phyloP scores from a whole-genome alignment of 371 early-diverging fungal genomes.

The Mucor plumbeus region DNA sequence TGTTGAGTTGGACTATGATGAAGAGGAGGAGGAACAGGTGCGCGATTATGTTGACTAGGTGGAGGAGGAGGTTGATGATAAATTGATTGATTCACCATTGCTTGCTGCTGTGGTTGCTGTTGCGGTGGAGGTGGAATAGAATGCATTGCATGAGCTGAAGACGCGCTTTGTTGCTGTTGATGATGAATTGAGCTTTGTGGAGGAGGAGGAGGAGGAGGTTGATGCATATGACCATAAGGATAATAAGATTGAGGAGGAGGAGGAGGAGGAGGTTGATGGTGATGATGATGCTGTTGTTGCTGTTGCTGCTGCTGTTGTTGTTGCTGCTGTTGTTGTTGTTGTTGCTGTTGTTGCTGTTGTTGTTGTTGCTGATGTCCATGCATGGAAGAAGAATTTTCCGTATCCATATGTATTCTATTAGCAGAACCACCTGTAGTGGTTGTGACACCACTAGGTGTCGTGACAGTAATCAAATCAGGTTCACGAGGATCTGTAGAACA shows the following conservation, averaged over 20 bases:
- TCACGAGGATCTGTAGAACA: slow-evolving; percentile 77
- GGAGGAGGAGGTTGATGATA: slow-evolving; percentile 19
- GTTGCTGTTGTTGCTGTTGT: slow-evolving; percentile 17
- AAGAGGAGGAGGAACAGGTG: slow-evolving; percentile 7
- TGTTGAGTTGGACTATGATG: slow-evolving; percentile 17
- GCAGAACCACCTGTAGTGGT: slow-evolving; percentile 10
- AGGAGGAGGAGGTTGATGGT: slow-evolving; percentile 18
- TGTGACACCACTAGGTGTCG: slow-evolving; percentile 76
- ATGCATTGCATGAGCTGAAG: slow-evolving; percentile 1
- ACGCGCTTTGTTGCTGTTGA: background rate
- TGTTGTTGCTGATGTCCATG: slow-evolving; percentile 9
- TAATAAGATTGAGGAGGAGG: slow-evolving; percentile 33
- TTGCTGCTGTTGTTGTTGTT: slow-evolving; percentile 15
- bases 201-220: slow-evolving; percentile 25
- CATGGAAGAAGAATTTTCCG: slow-evolving; percentile 10
- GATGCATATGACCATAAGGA: slow-evolving; percentile 15
- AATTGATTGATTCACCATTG: slow-evolving; percentile 14
- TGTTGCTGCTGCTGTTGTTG: slow-evolving; percentile 11
- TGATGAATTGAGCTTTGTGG: background rate
- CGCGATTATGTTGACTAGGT: slow-evolving; percentile 12
- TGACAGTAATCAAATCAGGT: slow-evolving; percentile 80
- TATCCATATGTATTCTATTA: background rate
- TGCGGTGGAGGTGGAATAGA: slow-evolving; percentile 25
- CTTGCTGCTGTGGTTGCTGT: slow-evolving; percentile 15
- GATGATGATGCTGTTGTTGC: background rate